phyloP scores from a whole-genome alignment of 495 filamentous ascomycete species.

The Bryoglossum gracile region DNA sequence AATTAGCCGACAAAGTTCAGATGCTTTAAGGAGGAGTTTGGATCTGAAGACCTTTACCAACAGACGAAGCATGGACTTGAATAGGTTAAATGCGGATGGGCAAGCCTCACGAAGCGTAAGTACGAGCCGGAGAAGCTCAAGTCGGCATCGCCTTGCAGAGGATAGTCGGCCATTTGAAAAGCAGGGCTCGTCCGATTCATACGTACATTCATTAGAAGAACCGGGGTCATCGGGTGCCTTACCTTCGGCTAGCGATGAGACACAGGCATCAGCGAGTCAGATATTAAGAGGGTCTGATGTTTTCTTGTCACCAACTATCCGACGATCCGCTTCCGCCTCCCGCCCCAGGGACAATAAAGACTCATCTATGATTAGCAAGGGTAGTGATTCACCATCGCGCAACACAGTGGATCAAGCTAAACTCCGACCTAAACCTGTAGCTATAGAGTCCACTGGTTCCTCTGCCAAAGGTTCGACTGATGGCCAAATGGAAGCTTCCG shows the following conservation, averaged over 20 bases:
- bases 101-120: slow-evolving; percentile 51
- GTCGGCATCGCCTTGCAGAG: slow-evolving; percentile 29
- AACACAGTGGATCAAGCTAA: not conserved
- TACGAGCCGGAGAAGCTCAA: slow-evolving; percentile 42
- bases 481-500: slow-evolving; percentile 25
- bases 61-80: slow-evolving; percentile 45
- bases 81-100: slow-evolving; percentile 31
- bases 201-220: slow-evolving; percentile 64
- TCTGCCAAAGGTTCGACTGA: slow-evolving; percentile 28
- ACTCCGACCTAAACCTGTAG: slow-evolving; percentile 6
- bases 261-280: slow-evolving; percentile 74
- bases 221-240: slow-evolving; percentile 51
- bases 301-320: slow-evolving; percentile 78
- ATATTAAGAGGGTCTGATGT: slow-evolving; percentile 82
- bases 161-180: slow-evolving; percentile 44
- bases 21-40: slow-evolving; percentile 34
- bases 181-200: slow-evolving; percentile 68
- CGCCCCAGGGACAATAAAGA: slow-evolving; percentile 16
- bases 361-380: not conserved
- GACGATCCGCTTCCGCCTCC: slow-evolving; percentile 35
- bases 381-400: slow-evolving; percentile 13
- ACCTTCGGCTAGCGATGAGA: slow-evolving; percentile 68
- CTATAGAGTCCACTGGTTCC: slow-evolving; percentile 32
- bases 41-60: slow-evolving; percentile 38
- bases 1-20: slow-evolving; percentile 38